A percentile compares a stretch with the other conserved stretches of the same genome.
These are phyloP conservation scores for Tetrapyrgos nigripes DNA, from an alignment of 1,284 basidiomycete genomes.

Conservation along the genomic window DNA sequence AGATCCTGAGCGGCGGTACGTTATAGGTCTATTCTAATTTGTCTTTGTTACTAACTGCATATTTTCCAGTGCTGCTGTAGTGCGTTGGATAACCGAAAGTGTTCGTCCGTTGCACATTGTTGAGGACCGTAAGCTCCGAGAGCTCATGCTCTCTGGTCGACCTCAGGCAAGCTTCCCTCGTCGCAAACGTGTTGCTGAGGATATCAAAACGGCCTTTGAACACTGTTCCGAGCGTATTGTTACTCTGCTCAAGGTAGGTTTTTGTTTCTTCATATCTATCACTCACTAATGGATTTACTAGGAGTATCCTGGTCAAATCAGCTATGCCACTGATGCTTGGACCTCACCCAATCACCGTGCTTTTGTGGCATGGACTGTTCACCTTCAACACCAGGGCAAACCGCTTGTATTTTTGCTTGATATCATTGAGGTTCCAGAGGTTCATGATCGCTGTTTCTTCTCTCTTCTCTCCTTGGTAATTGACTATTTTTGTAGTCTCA, in stretches of 20 bases:
- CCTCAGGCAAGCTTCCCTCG: background rate
- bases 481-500: conserved; percentile 1
- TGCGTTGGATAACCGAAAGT: conserved; percentile 8
- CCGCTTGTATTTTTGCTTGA: conserved; percentile 3
- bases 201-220: background rate
- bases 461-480: background rate
- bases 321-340: conserved; percentile 1
- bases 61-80: background rate
- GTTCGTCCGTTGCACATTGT: background rate
- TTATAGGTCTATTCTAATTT: background rate
- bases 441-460: background rate
- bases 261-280: background rate
- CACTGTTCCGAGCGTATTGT: conserved; percentile 18
- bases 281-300: background rate
- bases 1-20: conserved; percentile 27
- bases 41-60: background rate
- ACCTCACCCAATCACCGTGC: background rate
- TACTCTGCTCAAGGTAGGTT: conserved; percentile 9
- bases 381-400: background rate
- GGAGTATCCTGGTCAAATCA: background rate
- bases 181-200: background rate
- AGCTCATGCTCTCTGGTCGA: background rate
- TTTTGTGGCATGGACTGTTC: background rate
- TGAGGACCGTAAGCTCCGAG: background rate
- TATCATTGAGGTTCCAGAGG: conserved; percentile 1